Evolutionary conservation across 345 rosid genomes (phyloP), one percentile per base, ranked within the genome.

Genomic region (Xanthoceras sorbifolium): DNA sequence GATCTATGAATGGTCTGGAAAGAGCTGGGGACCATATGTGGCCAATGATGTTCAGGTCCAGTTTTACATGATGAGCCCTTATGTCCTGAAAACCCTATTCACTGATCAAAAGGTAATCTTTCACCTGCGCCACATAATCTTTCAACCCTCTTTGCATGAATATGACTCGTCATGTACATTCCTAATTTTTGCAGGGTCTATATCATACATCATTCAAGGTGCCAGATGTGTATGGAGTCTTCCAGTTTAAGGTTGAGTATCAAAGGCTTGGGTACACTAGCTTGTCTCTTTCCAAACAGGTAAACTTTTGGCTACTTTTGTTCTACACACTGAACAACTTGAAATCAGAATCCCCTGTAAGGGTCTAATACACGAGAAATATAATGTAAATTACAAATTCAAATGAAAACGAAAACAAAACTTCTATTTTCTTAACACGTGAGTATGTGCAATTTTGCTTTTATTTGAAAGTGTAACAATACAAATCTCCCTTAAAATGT

Each of bases 1-100:
- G 86, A 85, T 91, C 68, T 86, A 77, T 9, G 93, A 91, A 67
- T 89, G 90, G 91, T 87, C 90, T 73, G 95, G 95, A 54, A 87
- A 85, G 77, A 84, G 83, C 83, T 88, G 92, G 97, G 93, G 86
- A 74, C 90, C 91, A 31, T 91, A 87, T 84, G 88, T 90, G 8
- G 84, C 91, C 38, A 66, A 87, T 71, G 93, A 91, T 73, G 88
- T 87, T 77, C 91, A 87, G 80, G 90, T 91, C 80, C 97, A 87
- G 67, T 88, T 91, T 67, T 88, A 90, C 85, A 90, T 88, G 97
- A 91, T 88, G 93, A 90, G 93, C 77, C 92, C 92, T 9, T 91
- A 88, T 60, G 87, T 89, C 34, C 81, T 91, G 81, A 90, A 88
- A 85, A 88, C 91, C 50, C 78, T 87, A 62, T 87, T 91, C 44